Evolutionary conservation across 2,329 filamentous ascomycete genomes (phyloP).

Genomic region (Hypoxylon sp.): DNA sequence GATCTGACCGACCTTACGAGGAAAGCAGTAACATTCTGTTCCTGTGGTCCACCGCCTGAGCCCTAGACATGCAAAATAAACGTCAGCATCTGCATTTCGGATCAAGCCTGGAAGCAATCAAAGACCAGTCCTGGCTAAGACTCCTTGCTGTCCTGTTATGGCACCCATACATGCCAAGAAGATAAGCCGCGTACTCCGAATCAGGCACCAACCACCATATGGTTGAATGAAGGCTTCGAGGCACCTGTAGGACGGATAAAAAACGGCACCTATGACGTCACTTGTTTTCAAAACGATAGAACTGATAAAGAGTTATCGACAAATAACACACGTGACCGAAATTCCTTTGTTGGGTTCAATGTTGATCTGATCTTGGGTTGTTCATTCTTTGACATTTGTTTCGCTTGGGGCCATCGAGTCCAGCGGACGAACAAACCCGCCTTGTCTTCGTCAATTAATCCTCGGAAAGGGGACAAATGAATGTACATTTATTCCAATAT

Average conservation of each 20-base stretch:
- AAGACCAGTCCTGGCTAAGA: neutral
- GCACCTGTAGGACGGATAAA: slow-evolving; percentile 28
- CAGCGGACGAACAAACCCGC: slow-evolving; percentile 6
- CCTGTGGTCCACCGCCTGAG: slow-evolving; percentile 87
- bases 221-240: neutral
- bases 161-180: neutral
- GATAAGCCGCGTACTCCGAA: slow-evolving; percentile 3
- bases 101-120: neutral
- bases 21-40: slow-evolving; percentile 91
- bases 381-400: slow-evolving; percentile 21
- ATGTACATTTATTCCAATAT: neutral
- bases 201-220: neutral
- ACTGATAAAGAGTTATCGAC: slow-evolving; percentile 39
- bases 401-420: slow-evolving; percentile 15
- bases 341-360: neutral
- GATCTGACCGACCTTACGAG: slow-evolving; percentile 85
- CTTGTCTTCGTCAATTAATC: slow-evolving; percentile 21
- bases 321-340: slow-evolving; percentile 46
- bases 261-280: slow-evolving; percentile 43
- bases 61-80: slow-evolving; percentile 69
- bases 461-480: slow-evolving; percentile 6
- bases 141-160: neutral
- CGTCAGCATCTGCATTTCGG: slow-evolving; percentile 29
- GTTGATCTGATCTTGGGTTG: slow-evolving; percentile 21
- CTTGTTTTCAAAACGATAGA: slow-evolving; percentile 22